phyloP scores from a whole-genome alignment of 495 filamentous ascomycete genomes.

The Xylaria intraflava region DNA sequence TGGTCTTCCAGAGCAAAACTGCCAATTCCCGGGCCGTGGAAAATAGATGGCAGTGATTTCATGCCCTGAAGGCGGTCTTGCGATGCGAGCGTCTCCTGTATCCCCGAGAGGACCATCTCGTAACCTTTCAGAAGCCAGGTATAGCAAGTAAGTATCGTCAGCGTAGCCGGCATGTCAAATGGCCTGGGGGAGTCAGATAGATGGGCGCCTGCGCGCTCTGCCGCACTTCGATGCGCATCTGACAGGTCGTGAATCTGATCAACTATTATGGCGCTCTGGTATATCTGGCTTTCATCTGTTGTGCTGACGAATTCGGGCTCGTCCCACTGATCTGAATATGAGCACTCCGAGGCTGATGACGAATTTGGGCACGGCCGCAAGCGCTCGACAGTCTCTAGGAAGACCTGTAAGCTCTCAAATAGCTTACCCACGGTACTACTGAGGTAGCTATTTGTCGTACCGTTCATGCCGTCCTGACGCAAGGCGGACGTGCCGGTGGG shows the following conservation, averaged over 20 bases:
- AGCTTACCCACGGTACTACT: not conserved
- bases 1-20: not conserved
- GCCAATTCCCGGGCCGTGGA: not conserved
- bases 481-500: not conserved
- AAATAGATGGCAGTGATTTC: not conserved
- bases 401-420: not conserved
- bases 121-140: constrained; percentile 2
- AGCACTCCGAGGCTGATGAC: constrained; percentile 1
- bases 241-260: not conserved
- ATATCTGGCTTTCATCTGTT: not conserved
- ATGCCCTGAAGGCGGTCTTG: not conserved
- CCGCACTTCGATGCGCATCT: not conserved
- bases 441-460: too few relatives aligned
- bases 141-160: constrained; percentile 3
- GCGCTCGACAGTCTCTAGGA: not conserved
- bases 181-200: not conserved
- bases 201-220: not conserved
- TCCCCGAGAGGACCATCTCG: constrained; percentile 2
- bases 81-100: not conserved
- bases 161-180: constrained; percentile 1
- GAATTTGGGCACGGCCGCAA: not conserved
- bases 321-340: constrained; percentile 2
- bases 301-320: constrained; percentile 3
- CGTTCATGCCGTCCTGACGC: not conserved
- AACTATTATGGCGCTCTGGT: not conserved